Evolutionary conservation across 352 stramenopile genomes (phyloP).

Genomic region (Blastocystis sp.): DNA sequence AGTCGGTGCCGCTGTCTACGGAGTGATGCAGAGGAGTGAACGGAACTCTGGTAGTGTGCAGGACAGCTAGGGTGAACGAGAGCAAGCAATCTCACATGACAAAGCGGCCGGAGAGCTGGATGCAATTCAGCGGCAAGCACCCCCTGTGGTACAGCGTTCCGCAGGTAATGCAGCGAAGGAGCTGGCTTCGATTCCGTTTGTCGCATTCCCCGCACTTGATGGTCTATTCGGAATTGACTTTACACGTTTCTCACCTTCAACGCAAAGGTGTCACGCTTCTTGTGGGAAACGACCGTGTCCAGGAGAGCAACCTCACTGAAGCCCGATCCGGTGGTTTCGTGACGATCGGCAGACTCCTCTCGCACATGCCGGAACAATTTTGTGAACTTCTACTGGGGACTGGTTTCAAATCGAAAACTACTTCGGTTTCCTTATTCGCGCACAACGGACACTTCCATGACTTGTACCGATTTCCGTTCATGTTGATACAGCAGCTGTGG

Average conservation of each 20-base stretch:
- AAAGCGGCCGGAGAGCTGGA: slow-evolving; percentile 38
- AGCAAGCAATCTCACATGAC: not conserved
- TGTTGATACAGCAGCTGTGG: slow-evolving; percentile 31
- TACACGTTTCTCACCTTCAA: not conserved
- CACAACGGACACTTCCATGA: slow-evolving; percentile 57
- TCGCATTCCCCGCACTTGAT: slow-evolving; percentile 58
- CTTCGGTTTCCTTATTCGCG: slow-evolving; percentile 56
- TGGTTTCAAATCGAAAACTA: not conserved
- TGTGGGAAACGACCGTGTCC: slow-evolving; percentile 49
- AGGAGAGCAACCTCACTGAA: slow-evolving; percentile 62
- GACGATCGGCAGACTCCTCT: slow-evolving; percentile 30
- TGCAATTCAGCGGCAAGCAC: slow-evolving; percentile 51
- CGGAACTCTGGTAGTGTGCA: slow-evolving; percentile 43
- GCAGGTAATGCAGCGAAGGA: slow-evolving; percentile 49
- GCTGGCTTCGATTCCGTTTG: slow-evolving; percentile 41
- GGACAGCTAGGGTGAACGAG: slow-evolving; percentile 41
- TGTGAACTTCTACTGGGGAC: slow-evolving; percentile 27
- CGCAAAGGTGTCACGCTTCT: slow-evolving; percentile 31
- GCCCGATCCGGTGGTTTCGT: slow-evolving; percentile 28
- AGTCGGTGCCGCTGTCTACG: slow-evolving; percentile 57
- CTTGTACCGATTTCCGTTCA: not conserved
- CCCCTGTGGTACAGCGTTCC: slow-evolving; percentile 50
- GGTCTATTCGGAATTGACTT: not conserved
- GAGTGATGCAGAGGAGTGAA: not conserved
- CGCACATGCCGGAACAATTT: slow-evolving; percentile 16